These are phyloP conservation scores for Yamadazyma atlantica DNA, from an alignment of 1,139 yeast species.

Conservation along the genomic window DNA sequence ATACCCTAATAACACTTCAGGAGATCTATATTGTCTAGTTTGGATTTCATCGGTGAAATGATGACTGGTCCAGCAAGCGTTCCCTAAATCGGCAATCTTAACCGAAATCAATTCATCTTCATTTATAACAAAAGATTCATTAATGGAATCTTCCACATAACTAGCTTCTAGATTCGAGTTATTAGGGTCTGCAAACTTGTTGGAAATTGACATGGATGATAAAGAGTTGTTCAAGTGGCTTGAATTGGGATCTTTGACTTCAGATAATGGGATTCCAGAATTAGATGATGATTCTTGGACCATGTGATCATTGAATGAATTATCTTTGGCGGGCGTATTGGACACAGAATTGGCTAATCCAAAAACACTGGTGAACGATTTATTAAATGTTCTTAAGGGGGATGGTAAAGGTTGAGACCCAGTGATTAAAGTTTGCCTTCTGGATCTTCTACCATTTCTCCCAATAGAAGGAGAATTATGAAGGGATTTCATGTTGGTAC, in stretches of 20 bases:
- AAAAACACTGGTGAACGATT: slow-evolving; percentile 37
- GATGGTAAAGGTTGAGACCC: slow-evolving; percentile 88
- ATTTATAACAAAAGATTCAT: slow-evolving; percentile 27
- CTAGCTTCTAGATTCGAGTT: slow-evolving; percentile 17
- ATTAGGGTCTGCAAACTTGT: slow-evolving; percentile 12
- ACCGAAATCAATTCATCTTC: slow-evolving; percentile 50
- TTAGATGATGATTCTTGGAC: slow-evolving; percentile 11
- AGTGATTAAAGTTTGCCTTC: slow-evolving; percentile 76
- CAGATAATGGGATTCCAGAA: slow-evolving; percentile 13
- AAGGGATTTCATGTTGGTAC: slow-evolving; percentile 7
- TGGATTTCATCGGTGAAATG: slow-evolving; percentile 54
- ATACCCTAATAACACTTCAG: slow-evolving; percentile 48
- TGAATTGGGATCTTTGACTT: slow-evolving; percentile 14
- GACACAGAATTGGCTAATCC: slow-evolving; percentile 42
- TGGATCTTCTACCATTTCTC: slow-evolving; percentile 53
- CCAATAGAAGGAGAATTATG: slow-evolving; percentile 40
- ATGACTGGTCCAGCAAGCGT: slow-evolving; percentile 50
- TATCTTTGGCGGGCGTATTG: slow-evolving; percentile 41
- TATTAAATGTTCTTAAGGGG: slow-evolving; percentile 55
- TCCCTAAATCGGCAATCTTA: slow-evolving; percentile 51
- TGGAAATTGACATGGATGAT: slow-evolving; percentile 44
- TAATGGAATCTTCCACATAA: slow-evolving; percentile 15
- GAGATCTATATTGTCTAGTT: slow-evolving; percentile 49
- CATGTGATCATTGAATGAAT: slow-evolving; percentile 18
- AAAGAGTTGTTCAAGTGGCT: slow-evolving; percentile 34